phyloP scores from a whole-genome alignment of 257 asterid genomes.

The Lithospermum erythrorhizon region DNA sequence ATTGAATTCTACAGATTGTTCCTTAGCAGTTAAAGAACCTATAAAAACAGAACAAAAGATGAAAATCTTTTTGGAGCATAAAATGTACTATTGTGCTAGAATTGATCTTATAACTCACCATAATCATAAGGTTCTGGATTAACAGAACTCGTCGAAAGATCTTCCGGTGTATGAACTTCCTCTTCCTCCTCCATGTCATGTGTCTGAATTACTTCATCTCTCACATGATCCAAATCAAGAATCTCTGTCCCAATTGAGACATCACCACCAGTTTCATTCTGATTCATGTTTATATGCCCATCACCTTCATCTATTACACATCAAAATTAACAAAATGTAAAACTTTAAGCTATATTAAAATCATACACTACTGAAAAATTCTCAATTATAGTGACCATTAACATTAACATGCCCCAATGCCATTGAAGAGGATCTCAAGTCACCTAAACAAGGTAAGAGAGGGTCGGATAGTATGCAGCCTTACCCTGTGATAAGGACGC shows the following conservation, averaged over 20 bases:
- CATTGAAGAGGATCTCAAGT: no score
- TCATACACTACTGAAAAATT: neutral
- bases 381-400: no score
- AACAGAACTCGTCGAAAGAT: conserved; percentile 28
- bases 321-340: conserved; percentile 11
- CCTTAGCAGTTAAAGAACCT: conserved; percentile 35
- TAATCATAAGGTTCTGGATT: conserved; percentile 18
- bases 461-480: no score
- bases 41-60: neutral
- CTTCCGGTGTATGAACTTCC: conserved; percentile 23
- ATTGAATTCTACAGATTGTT: conserved; percentile 28
- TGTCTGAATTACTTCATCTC: conserved; percentile 28
- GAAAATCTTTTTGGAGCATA: neutral
- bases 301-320: conserved; percentile 47
- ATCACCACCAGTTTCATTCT: conserved; percentile 63
- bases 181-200: no score
- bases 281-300: conserved; percentile 23
- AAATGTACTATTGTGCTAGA: neutral
- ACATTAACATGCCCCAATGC: no score
- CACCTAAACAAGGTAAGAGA: no score
- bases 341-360: conserved; percentile 1
- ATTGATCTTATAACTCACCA: conserved; percentile 32
- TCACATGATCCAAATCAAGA: conserved; percentile 56
- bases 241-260: conserved; percentile 93
- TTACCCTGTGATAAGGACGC: no score